Percentiles rank a stretch among this genome's conserved stretches.
Evolutionary conservation across 768 basidiomycete species (phyloP).

Genomic region (Leccinum pellstonianum): DNA sequence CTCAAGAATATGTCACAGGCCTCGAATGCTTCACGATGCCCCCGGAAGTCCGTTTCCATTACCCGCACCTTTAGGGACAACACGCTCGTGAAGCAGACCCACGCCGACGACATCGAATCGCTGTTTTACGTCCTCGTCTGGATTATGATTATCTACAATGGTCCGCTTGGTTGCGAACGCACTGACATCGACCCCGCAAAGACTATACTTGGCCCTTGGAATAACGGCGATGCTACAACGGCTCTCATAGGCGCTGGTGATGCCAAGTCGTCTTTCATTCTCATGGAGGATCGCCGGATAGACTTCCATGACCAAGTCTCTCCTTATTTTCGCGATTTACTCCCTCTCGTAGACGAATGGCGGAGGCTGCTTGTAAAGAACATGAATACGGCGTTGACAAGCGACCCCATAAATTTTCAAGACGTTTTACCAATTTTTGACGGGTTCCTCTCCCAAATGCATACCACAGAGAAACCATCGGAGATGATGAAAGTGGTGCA

Average conservation of each 20-base stretch:
- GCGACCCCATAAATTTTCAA: neutral
- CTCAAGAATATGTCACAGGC: neutral
- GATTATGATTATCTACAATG: neutral
- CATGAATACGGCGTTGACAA: neutral
- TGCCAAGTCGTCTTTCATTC: neutral
- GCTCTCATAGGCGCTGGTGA: neutral
- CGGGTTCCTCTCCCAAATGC: neutral
- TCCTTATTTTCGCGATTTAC: neutral
- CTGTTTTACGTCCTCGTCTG: neutral
- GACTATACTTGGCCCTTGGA: neutral
- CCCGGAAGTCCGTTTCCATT: neutral
- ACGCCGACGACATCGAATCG: neutral
- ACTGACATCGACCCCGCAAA: neutral
- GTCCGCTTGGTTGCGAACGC: neutral
- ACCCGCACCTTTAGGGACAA: neutral
- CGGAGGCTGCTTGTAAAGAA: neutral
- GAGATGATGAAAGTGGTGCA: neutral
- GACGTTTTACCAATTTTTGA: neutral
- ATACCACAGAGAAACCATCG: neutral
- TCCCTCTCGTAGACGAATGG: neutral
- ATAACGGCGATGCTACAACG: neutral
- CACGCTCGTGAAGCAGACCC: neutral
- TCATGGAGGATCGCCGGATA: neutral
- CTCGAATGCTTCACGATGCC: neutral
- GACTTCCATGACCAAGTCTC: neutral